Percentiles rank a stretch among this genome's conserved stretches.
Conservation (phyloP, 768 basidiomycete genomes). For the Mycena galopus region DNA sequence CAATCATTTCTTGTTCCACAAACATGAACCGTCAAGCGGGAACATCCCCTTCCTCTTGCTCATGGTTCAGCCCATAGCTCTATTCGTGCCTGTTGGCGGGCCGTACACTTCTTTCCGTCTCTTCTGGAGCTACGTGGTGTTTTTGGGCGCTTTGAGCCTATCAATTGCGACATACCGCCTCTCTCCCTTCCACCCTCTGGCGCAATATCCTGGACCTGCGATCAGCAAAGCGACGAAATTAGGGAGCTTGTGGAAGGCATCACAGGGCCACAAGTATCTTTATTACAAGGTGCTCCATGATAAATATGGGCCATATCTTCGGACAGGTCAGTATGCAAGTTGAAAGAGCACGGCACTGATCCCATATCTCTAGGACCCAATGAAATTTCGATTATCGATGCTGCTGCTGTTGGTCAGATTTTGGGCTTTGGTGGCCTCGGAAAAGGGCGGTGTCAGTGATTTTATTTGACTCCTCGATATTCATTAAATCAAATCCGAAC, state of each 20-base stretch:
- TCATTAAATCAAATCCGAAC: neutral
- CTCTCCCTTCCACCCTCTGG: conserved; percentile 68
- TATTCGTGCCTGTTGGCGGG: conserved; percentile 1
- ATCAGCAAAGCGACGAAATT: conserved; percentile 56
- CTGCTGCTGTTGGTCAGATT: conserved; percentile 23
- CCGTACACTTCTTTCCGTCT: neutral
- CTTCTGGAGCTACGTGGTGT: conserved; percentile 30
- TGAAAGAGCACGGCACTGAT: neutral
- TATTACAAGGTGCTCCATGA: conserved; percentile 61
- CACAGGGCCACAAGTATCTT: conserved; percentile 57
- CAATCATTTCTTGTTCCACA: conserved; percentile 20
- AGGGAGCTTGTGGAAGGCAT: conserved; percentile 49
- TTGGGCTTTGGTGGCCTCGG: conserved; percentile 26
- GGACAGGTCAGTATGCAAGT: conserved; percentile 58
- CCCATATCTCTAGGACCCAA: conserved; percentile 20
- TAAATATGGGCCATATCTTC: conserved; percentile 67
- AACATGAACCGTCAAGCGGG: conserved; percentile 24
- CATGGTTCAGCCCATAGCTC: neutral
- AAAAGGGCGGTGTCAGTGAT: conserved; percentile 31
- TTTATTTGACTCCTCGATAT: neutral
- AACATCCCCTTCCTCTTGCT: conserved; percentile 14
- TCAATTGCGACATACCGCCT: conserved; percentile 60
- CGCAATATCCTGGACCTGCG: conserved; percentile 63
- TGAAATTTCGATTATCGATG: conserved; percentile 31
- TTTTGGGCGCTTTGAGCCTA: conserved; percentile 43